Conservation (phyloP, 2,329 filamentous ascomycete genomes). For the Zarea fungicola region DNA sequence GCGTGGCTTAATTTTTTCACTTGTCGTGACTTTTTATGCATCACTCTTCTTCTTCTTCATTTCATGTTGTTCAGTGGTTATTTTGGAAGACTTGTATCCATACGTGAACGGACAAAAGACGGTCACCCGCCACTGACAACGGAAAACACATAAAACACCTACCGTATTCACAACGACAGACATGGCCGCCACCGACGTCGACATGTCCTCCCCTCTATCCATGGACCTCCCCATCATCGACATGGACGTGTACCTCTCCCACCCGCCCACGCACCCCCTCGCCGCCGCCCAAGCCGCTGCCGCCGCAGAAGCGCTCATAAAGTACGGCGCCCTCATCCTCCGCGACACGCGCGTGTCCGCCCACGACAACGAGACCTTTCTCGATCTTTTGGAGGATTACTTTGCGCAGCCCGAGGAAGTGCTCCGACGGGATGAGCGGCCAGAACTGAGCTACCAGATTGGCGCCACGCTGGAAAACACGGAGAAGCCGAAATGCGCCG, state of each 20-base stretch:
- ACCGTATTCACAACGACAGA: background rate
- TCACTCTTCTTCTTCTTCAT: no score
- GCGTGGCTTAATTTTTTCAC: no score
- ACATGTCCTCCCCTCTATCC: slow-evolving; percentile 20
- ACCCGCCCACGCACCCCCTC: slow-evolving; percentile 36
- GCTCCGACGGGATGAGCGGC: slow-evolving; percentile 48
- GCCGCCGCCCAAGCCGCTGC: slow-evolving; percentile 40
- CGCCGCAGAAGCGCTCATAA: slow-evolving; percentile 52
- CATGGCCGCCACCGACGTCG: background rate
- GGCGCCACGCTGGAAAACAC: slow-evolving; percentile 59
- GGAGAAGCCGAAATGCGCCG: slow-evolving; percentile 58
- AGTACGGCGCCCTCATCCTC: slow-evolving; percentile 54
- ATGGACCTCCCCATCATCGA: slow-evolving; percentile 58
- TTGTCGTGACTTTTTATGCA: no score
- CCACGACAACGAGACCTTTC: slow-evolving; percentile 49
- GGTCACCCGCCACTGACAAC: no score
- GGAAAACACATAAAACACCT: no score
- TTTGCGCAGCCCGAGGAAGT: slow-evolving; percentile 49
- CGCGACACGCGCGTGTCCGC: slow-evolving; percentile 56
- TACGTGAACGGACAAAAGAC: no score
- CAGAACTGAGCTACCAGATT: slow-evolving; percentile 55
- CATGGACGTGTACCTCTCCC: slow-evolving; percentile 50
- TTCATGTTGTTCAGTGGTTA: no score
- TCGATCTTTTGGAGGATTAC: slow-evolving; percentile 60
- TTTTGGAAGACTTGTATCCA: no score